Evolutionary conservation across 2,329 filamentous ascomycete genomes (phyloP), one percentile per base, ranked within the genome.

Genomic region (Phialemonium atrogriseum): DNA sequence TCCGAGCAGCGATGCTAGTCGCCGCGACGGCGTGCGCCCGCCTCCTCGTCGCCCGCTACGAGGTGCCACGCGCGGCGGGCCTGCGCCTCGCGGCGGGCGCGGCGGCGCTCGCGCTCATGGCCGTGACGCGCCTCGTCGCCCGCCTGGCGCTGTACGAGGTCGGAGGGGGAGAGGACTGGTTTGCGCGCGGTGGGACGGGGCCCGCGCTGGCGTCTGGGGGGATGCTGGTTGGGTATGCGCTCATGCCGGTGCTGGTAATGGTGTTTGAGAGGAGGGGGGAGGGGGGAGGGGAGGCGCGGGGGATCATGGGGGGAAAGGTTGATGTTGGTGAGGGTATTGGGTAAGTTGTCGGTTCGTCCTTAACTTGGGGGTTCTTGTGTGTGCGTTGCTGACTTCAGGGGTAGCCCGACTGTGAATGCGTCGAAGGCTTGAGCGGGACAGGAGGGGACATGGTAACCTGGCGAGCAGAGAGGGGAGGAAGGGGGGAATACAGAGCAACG

Each of bases 61-160:
- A 53, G 25, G 36, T 57, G 4, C 55, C 55, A 1, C 44, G 45
- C 11, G 41, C 46, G 2, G 30, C 16, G 19, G 32, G 38, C 7
- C 54, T 58, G 24, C 41, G 55, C 17, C 27, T 55, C 4, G 50
- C 49, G 14, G 44, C 56, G 19, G 55, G 56, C 15, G 37, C 14
- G 5, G 20, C 45, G 16, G 48, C 47, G 1, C 36, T 45, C 8
- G 33, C 34, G 10, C 43, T 53, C 6, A 44, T 49, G 40, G 10
- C 45, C 11, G 5, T 40, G 5, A 41, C 39, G 3, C 47, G 48
- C 31, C 31, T 37, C 23, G 12, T 44, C 6, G 35, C 36, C 0
- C 35, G 36, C 2, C 17, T 48, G 2, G 25, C 42, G 7, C 20
- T 47, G 28, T 48, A 41, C 33, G 35, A 39, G 29, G 34, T 11